phyloP scores from a whole-genome alignment of 345 rosid species.

The Dimocarpus longan region DNA sequence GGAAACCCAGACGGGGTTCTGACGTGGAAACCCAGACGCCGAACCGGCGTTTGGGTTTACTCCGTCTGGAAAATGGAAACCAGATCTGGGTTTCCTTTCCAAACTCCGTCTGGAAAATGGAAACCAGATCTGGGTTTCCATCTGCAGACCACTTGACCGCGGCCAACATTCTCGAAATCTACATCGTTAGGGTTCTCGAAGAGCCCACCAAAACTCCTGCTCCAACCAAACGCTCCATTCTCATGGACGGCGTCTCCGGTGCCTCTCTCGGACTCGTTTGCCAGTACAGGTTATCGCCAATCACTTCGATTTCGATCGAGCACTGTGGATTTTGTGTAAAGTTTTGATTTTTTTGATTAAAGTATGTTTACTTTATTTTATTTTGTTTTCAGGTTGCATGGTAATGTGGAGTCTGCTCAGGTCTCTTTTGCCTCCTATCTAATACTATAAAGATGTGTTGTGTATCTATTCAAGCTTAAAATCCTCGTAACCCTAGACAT shows the following conservation, averaged over 20 bases:
- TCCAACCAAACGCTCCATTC: constrained; percentile 68
- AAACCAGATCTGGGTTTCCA: too few relatives aligned
- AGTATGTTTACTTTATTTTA: too few relatives aligned
- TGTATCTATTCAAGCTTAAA: neutral
- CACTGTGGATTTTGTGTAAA: too few relatives aligned
- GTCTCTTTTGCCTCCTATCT: constrained; percentile 48
- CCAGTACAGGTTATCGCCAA: constrained; percentile 61
- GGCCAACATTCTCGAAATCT: constrained; percentile 81
- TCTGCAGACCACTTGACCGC: too few relatives aligned
- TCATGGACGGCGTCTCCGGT: constrained; percentile 77
- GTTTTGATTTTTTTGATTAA: too few relatives aligned
- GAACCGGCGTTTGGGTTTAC: too few relatives aligned
- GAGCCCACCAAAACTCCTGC: constrained; percentile 49
- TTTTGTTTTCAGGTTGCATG: too few relatives aligned
- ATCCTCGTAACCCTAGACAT: neutral
- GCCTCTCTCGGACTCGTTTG: constrained; percentile 92
- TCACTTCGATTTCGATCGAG: neutral
- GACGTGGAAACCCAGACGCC: too few relatives aligned
- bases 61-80: too few relatives aligned
- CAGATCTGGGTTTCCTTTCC: too few relatives aligned
- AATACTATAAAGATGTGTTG: neutral
- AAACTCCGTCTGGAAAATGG: too few relatives aligned
- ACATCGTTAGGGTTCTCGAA: constrained; percentile 79
- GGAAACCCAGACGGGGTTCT: too few relatives aligned
- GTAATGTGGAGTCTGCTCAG: constrained; percentile 45